Evolutionary conservation across 768 basidiomycete species (phyloP), one percentile per base, ranked within the genome.

Genomic region (Fibroporia radiculosa): DNA sequence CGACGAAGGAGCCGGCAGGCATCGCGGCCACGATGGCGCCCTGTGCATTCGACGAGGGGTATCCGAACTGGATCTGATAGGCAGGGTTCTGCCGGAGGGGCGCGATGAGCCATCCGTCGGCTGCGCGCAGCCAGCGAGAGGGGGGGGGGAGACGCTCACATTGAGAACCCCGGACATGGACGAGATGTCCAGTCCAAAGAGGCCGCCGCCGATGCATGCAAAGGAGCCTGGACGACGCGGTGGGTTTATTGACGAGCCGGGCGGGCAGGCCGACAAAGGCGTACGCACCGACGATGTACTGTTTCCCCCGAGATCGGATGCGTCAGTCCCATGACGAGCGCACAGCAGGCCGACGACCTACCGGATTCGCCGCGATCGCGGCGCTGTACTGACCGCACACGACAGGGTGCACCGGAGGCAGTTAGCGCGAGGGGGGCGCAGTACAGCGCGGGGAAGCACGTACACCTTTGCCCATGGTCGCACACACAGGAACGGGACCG

Each of bases 121-220:
- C n/a, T 35, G 5, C 40, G 26, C 13, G 40, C 8, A 20, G 19
- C 4, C 37, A 20, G 12, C 27, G 11, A 10, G 6, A 25, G 8
- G 23, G 16, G 19, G 35, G n/a, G 4, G 37, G 20, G 20, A 16
- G 22, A 58, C 66, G 48, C 52, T 13, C 33, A 78, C 77, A 44
- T 60, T 81, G 52, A 86, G 63, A 41, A 86, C 82, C 6, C 80
- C 83, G 40, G 84, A 82, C 84, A 86, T 86, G 57, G 82, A 86
- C 55, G 83, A 82, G 56, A 87, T 84, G 69, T 87, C 84, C 67
- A 87, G 60, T 60, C 84, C 84, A 57, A 86, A 87, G 28, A 87
- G 74, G 39, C 81, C 81, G 52, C 84, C 83, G 28, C 84, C 84
- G 50, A 87, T 85, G 60, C 84, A 87, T 62, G 84, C 84, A 63